phyloP scores from a whole-genome alignment of 2,329 filamentous ascomycete genomes.

The Alternaria ventricosa region DNA sequence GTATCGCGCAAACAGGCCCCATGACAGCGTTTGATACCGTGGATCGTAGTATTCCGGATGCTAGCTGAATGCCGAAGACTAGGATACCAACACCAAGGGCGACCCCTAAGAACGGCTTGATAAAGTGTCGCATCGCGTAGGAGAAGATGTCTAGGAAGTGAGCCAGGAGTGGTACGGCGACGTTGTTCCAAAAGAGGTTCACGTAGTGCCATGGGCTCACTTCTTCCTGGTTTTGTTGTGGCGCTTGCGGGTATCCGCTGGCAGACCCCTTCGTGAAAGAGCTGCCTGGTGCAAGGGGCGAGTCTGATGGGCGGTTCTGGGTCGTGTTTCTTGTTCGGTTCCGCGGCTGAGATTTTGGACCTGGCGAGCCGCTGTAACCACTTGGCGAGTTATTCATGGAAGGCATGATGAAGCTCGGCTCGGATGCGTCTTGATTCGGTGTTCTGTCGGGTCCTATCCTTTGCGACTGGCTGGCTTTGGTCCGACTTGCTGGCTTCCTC shows the following conservation, averaged over 20 bases:
- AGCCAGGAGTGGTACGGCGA: conserved; percentile 44
- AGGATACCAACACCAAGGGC: conserved; percentile 59
- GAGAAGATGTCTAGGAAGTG: conserved; percentile 65
- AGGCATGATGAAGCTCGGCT: conserved; percentile 55
- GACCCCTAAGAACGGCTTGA: conserved; percentile 67
- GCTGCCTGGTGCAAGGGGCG: conserved; percentile 5
- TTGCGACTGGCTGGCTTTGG: conserved; percentile 18
- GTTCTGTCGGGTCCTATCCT: conserved; percentile 11
- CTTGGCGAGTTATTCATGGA: conserved; percentile 29
- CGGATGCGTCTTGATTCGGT: conserved; percentile 30
- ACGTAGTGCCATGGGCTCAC: conserved; percentile 32
- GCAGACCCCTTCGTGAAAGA: conserved; percentile 3
- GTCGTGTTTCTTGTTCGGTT: conserved; percentile 1
- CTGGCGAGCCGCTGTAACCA: conserved; percentile 15
- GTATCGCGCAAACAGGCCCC: conserved; percentile 73
- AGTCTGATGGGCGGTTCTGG: not conserved
- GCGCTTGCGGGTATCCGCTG: not conserved
- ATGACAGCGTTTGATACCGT: conserved; percentile 69
- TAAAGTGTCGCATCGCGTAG: conserved; percentile 64
- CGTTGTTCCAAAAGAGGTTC: conserved; percentile 38
- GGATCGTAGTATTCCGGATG: conserved; percentile 64
- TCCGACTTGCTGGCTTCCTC: conserved; percentile 17
- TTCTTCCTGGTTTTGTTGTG: conserved; percentile 15
- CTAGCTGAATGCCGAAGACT: conserved; percentile 65
- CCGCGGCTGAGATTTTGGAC: not conserved